Evolutionary conservation across 1,284 basidiomycete species (phyloP).

Genomic region (Meripilus lineatus): DNA sequence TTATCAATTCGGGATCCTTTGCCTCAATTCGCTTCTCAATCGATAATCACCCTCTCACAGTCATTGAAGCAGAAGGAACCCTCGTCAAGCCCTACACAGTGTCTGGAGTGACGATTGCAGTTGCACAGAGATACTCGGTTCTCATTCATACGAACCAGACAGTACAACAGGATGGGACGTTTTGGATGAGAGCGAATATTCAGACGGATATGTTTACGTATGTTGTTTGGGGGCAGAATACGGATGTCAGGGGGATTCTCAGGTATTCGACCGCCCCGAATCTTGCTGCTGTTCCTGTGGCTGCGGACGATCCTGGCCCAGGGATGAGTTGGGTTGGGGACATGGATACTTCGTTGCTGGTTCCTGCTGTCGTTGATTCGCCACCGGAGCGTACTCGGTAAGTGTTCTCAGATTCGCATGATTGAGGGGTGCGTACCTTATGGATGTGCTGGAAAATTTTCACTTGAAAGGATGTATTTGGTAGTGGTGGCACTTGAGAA

Average conservation of each 20-base stretch:
- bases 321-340: conserved; percentile 13
- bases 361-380: conserved; percentile 20
- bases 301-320: conserved; percentile 13
- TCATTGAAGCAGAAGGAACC: conserved; percentile 45
- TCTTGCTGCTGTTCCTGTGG: conserved; percentile 7
- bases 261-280: conserved; percentile 20
- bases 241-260: conserved; percentile 30
- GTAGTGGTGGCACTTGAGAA: conserved; percentile 33
- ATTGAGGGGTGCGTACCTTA: conserved; percentile 2
- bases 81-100: conserved; percentile 34
- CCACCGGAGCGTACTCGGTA: conserved; percentile 19
- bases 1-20: conserved; percentile 46
- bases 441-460: too few species aligned
- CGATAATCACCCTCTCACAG: conserved; percentile 38
- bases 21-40: conserved; percentile 39
- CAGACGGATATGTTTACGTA: conserved; percentile 34
- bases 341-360: conserved; percentile 21
- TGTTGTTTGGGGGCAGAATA: conserved; percentile 26
- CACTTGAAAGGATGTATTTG: too few species aligned
- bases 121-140: conserved; percentile 44
- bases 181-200: conserved; percentile 38
- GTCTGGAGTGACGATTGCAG: conserved; percentile 32
- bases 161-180: conserved; percentile 24
- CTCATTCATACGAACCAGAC: conserved; percentile 34
- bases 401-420: conserved; percentile 6